Evolutionary conservation across 306 rosid genomes (phyloP).

Genomic region (Prinsepia uniflora): DNA sequence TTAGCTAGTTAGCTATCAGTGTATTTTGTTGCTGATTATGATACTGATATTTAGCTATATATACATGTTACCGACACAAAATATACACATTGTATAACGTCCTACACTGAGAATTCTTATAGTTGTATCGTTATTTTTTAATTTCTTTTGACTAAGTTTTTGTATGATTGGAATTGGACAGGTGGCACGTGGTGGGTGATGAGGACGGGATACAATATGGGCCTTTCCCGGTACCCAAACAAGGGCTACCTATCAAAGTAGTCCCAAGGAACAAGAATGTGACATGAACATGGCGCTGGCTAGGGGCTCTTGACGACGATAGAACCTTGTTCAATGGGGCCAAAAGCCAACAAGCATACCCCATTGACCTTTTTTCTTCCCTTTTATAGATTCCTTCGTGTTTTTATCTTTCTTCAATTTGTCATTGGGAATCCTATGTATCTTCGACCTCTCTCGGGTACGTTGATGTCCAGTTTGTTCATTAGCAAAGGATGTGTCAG

Average conservation of each 20-base stretch:
- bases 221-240: constrained; percentile 92
- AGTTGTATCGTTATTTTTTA: too few species aligned
- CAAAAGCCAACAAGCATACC: constrained; percentile 20
- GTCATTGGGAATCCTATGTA: constrained; percentile 37
- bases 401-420: neutral
- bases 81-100: neutral
- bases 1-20: too few species aligned
- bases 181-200: constrained; percentile 67
- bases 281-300: constrained; percentile 15
- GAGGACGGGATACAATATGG: constrained; percentile 75
- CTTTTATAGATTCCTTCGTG: neutral
- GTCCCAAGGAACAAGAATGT: constrained; percentile 35
- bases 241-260: constrained; percentile 68
- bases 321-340: constrained; percentile 30
- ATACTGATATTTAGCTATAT: neutral
- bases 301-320: constrained; percentile 26
- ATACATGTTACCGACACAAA: too few species aligned
- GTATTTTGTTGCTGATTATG: constrained; percentile 1
- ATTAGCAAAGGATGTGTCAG: constrained; percentile 6
- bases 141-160: too few species aligned
- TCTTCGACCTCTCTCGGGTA: constrained; percentile 8
- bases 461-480: constrained; percentile 12
- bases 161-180: constrained; percentile 22
- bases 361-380: constrained; percentile 1
- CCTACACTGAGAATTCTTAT: too few species aligned